Evolutionary conservation across 2,329 filamentous ascomycete species (phyloP), one percentile per base, ranked within the genome.

Genomic region (Rutstroemia sp.): DNA sequence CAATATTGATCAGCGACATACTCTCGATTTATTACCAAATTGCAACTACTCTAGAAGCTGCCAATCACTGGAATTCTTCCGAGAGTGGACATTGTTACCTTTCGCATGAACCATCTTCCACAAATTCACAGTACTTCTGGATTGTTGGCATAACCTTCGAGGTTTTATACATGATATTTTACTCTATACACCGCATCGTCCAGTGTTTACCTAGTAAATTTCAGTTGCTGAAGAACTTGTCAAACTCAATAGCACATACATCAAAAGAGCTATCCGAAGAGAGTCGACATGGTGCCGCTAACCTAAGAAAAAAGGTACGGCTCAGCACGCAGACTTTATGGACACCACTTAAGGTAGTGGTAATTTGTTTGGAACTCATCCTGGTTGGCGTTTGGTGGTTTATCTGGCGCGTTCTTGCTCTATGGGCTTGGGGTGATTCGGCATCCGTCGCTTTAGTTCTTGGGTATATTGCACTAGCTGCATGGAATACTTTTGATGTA

Each of bases 401-500:
- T 6, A 23, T 57, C 21, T 52, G 45, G 38, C 49, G 36, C 25
- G 39, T 57, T 23, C 2, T 58, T 6, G 54, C 53, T 17, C 47
- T 60, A 5, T 56, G 46, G 46, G 58, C 58, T 14, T 56, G 56
- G 52, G 58, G 58, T 4, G 58, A 60, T 17, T 40, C 39, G 8
- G 25, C 50, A 7, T 60, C 57, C 5, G 30, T 54, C 8, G 8
- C 48, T 14, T 45, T 60, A 17, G 50, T 58, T 23, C 19, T 54
- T 12, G 55, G 40, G n/a, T 51, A 57, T 12, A 51, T 59, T 23
- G 59, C 50, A 5, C 40, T 59, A 5, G 38, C 51, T 4, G 57
- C 54, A 25, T 61, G 59, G 59, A 59, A 52, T 40, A 57, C 54
- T 1, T 59, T 57, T 23, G 54, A 57, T 46, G 44, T 61, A 12